Evolutionary conservation across 164 flowering plant species (phyloP).

Genomic region (Buxus sempervirens): DNA sequence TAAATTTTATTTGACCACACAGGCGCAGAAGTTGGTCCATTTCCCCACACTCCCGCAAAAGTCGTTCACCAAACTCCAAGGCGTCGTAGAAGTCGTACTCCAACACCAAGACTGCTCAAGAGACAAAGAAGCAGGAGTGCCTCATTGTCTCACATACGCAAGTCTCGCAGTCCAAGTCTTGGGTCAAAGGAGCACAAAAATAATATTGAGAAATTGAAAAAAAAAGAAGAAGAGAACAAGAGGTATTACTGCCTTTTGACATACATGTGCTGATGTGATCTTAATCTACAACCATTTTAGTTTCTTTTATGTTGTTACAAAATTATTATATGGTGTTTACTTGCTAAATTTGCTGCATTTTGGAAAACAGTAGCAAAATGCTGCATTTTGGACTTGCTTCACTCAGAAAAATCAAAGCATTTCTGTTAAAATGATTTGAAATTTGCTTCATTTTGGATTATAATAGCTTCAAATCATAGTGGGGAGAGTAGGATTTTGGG

Average conservation of each 20-base stretch:
- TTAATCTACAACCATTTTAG: too few relatives aligned
- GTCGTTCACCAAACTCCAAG: conserved; percentile 68
- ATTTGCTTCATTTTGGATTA: too few relatives aligned
- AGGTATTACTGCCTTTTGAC: conserved; percentile 43
- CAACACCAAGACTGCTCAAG: conserved; percentile 62
- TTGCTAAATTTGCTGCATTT: too few relatives aligned
- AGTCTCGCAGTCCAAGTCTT: conserved; percentile 62
- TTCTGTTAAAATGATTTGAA: too few relatives aligned
- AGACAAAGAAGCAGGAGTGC: conserved; percentile 72
- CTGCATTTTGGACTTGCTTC: too few relatives aligned
- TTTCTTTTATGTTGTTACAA: too few relatives aligned
- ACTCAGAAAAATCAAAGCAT: too few relatives aligned
- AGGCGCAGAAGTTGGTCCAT: conserved; percentile 79
- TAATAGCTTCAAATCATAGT: too few relatives aligned
- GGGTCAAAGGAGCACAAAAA: conserved; percentile 54
- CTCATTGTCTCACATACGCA: conserved; percentile 56
- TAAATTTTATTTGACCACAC: conserved; percentile 20
- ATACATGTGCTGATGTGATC: not conserved
- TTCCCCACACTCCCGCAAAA: conserved; percentile 61
- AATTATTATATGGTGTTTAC: too few relatives aligned
- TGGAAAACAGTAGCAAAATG: too few relatives aligned
- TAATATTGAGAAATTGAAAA: conserved; percentile 55
- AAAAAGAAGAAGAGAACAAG: conserved; percentile 82
- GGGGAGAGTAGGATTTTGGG: too few relatives aligned
- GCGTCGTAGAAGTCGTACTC: conserved; percentile 76